Evolutionary conservation across 2,329 filamentous ascomycete species (phyloP), one percentile per base, ranked within the genome.

Genomic region (Cladosporium austrohemisphaericum): DNA sequence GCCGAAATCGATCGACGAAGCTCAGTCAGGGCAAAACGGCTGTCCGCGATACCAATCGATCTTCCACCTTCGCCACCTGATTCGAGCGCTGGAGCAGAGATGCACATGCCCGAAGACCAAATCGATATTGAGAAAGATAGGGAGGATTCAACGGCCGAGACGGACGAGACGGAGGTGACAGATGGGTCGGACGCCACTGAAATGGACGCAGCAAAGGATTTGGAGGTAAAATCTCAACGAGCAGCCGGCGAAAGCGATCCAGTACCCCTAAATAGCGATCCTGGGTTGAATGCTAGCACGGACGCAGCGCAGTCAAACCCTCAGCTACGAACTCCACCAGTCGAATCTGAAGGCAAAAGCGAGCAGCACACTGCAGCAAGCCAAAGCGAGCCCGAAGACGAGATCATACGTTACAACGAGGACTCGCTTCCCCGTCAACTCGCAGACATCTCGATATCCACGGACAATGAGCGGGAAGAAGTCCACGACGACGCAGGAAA

Each of bases 1-100:
- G 37, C n/a, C 13, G 37, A 49, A 28, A 37, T 36, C 3, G 29
- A 33, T 11, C 28, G 46, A 35, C 36, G 46, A n/a, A 49, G 33
- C 18, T 47, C 44, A 8, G 25, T 38, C 4, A 37, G 33, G 16
- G 25, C 29, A 25, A 33, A 29, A 28, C 26, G 57, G 4, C 57
- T 60, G 16, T 62, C 64, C 48, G 31, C 57, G n/a, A 64, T 65
- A 31, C 63, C 61, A 6, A 64, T 62, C 13, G 60, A 60, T 26
- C 61, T 66, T 62, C 63, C 63, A 9, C 63, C 63, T 26, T 64
- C 61, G 8, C 63, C 63, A 36, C 63, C 63, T 13, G 63, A 66
- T 38, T 66, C 63, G 10, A 65, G 60, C 49, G 57, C 60, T 18
- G 63, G 62, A 7, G 41, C 57, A 14, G 60, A 63, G 8, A 45